Base-by-base conservation (phyloP, 2,329 filamentous ascomycete genomes). In the Diaporthe destruens region DNA sequence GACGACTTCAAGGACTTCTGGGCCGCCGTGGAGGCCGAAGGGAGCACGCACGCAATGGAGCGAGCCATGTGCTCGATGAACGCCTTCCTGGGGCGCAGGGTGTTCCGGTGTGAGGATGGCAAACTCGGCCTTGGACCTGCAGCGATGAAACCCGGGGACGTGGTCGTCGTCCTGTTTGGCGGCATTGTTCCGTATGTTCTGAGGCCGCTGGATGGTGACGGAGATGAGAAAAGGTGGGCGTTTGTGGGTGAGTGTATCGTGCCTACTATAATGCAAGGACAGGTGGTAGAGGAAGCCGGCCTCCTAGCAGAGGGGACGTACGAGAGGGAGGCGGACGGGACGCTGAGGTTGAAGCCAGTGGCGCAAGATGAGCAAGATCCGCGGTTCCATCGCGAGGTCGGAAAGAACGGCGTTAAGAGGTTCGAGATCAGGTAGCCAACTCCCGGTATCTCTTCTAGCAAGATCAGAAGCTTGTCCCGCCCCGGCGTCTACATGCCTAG, bases 231-330 rank as follows among this genome's bases (percentile, higher is more conserved):
- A 44, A 51, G 72, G 42, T 71, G 57, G 47, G 55, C 18, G n/a
- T 14, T 75, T 12, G 69, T 75, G 6, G 74, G 74, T 6, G 74
- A 75, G 69, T 75, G 74, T 53, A 72, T 74, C 32, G 68, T 75
- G 20, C 70, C 72, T 3, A 71, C 55, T 20, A 54, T 75, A 42
- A 74, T 74, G 74, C 70, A 75, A 39, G 74, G 74, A 9, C 70
- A 75, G 61, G 74, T 71, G 8, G 72, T 74, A 36, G 51, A 59
- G 32, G 67, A 34, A 34, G 74, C 69, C 12, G 72, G 74, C 12
- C 23, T 75, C n/a, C 42, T 74, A 39, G 69, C 44, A 34, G 44
- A 67, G 1, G 72, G 65, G 8, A 66, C 65, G 32, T 74, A 66
- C 54, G 36, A 47, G 29, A 34, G 66, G 44, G 39, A n/a, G 11